A percentile compares a stretch with the other conserved stretches of the same genome.
Evolutionary conservation across 1,139 yeast genomes (phyloP).

Genomic region (Sugiyamaella japonica): DNA sequence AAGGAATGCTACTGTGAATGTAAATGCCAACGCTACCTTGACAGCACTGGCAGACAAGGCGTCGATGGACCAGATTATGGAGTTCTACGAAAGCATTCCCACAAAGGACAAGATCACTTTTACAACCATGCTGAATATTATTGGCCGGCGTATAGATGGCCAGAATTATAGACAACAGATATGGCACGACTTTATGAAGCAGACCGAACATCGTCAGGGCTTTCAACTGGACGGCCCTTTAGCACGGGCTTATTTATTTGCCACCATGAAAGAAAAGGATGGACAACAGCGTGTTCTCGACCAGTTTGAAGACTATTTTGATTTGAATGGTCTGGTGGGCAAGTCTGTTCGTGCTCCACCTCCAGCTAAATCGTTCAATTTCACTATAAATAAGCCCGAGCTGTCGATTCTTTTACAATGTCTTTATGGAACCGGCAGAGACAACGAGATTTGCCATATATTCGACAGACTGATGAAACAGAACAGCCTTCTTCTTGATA

Average conservation of each 20-base stretch:
- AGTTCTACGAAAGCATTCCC: conserved; percentile 21
- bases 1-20: conserved; percentile 7
- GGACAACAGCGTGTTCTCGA: conserved; percentile 1
- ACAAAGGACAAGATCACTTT: conserved; percentile 22
- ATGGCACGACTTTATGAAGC: conserved; percentile 23
- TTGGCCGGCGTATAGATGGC: conserved; percentile 18
- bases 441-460: not conserved
- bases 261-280: conserved; percentile 10
- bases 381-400: conserved; percentile 3
- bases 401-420: conserved; percentile 9
- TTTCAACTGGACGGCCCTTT: conserved; percentile 21
- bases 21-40: conserved; percentile 24
- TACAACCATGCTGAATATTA: conserved; percentile 24
- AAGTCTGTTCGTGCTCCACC: not conserved
- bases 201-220: conserved; percentile 4
- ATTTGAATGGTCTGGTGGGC: not conserved
- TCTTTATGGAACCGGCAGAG: conserved; percentile 2
- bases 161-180: conserved; percentile 9
- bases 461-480: not conserved
- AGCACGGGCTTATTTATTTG: conserved; percentile 21
- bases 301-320: conserved; percentile 4
- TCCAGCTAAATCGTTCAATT: not conserved
- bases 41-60: conserved; percentile 18
- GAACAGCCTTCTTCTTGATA: conserved; percentile 7
- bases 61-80: conserved; percentile 14